These are phyloP conservation scores for Ilyonectria sp. DNA, from an alignment of 2,329 filamentous ascomycete species.

Conservation along the genomic window DNA sequence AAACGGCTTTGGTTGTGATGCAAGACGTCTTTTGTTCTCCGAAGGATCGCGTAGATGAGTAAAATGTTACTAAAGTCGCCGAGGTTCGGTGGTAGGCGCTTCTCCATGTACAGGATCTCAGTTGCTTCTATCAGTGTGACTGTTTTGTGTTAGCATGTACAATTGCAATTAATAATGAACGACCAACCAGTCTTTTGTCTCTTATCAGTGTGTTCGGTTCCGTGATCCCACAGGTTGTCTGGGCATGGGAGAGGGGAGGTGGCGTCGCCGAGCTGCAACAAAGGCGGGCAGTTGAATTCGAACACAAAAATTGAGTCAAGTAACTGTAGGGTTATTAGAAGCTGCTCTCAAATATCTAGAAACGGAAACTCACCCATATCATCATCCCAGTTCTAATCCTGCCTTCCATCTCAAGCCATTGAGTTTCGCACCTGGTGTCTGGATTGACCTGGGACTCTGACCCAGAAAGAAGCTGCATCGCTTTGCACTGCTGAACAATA, in stretches of 20 bases:
- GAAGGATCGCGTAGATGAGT: conserved; percentile 34
- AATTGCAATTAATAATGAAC: no score
- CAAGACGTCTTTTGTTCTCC: conserved; percentile 31
- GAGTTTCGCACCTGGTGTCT: background rate
- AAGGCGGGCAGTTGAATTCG: conserved; percentile 1
- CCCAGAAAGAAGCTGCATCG: background rate
- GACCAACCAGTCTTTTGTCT: background rate
- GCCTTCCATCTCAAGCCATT: background rate
- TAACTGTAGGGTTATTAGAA: background rate
- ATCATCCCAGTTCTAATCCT: conserved; percentile 9
- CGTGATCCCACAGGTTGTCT: conserved; percentile 4
- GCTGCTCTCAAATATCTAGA: background rate
- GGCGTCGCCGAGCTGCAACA: conserved; percentile 5
- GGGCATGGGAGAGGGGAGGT: background rate
- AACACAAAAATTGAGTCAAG: conserved; percentile 5
- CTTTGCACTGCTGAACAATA: background rate
- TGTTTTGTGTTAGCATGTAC: background rate
- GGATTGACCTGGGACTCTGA: background rate
- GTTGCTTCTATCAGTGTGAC: conserved; percentile 32
- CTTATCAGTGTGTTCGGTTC: background rate
- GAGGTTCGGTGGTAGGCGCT: conserved; percentile 32
- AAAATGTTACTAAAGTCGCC: conserved; percentile 35
- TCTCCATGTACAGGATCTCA: conserved; percentile 38
- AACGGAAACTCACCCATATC: background rate
- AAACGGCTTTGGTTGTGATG: conserved; percentile 29